Percentiles rank a stretch among this genome's conserved stretches.
phyloP scores from a whole-genome alignment of 805 yeast genomes.

The Metschnikowia borealis region DNA sequence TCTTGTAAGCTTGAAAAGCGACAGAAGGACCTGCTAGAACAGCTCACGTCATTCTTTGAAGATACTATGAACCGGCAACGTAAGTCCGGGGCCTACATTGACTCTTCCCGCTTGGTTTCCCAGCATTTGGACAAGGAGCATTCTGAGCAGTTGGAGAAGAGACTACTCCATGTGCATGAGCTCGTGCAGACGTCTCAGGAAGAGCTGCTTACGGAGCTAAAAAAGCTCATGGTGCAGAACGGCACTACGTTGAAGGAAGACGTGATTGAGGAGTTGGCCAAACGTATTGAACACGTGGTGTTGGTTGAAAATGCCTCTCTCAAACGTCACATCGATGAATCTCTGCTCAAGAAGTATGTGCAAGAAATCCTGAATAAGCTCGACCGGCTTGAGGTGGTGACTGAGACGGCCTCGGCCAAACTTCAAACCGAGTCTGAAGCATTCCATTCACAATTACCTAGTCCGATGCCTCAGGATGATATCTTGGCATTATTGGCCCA shows the following conservation, averaged over 20 bases:
- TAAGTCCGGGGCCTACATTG: not conserved
- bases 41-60: not conserved
- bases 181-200: not conserved
- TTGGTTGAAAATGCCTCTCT: not conserved
- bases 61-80: not conserved
- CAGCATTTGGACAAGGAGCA: slow-evolving; percentile 1
- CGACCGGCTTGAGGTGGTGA: not conserved
- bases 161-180: not conserved
- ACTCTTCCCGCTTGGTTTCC: not conserved
- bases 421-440: not conserved
- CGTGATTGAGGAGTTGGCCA: not conserved
- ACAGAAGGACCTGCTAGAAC: not conserved
- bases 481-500: not conserved
- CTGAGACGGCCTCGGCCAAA: not conserved
- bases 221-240: not conserved
- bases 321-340: not conserved
- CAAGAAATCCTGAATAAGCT: not conserved
- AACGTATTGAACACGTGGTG: not conserved
- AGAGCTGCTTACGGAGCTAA: not conserved
- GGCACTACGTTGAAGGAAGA: not conserved
- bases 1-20: not conserved
- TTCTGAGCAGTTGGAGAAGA: not conserved
- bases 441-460: too few species aligned
- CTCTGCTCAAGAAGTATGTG: not conserved
- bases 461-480: not conserved